Evolutionary conservation across 331 rosid genomes (phyloP).

Genomic region (Stylosanthes scabra): DNA sequence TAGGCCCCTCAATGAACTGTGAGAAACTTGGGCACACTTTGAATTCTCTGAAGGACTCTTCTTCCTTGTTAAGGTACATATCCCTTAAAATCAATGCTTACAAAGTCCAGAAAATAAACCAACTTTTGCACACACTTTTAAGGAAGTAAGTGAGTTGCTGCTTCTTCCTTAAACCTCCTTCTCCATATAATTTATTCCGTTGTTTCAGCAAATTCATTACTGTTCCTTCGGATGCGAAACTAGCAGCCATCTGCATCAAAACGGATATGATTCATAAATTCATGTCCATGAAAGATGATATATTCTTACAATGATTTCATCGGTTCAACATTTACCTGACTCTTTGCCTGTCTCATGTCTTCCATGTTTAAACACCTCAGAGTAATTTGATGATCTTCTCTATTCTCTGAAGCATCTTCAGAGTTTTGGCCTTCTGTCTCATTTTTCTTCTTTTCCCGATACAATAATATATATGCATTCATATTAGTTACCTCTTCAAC

Average conservation of each 20-base stretch:
- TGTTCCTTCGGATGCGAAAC: slow-evolving; percentile 92
- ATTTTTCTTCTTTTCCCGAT: slow-evolving; percentile 72
- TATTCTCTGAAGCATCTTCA: slow-evolving; percentile 52
- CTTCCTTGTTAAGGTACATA: slow-evolving; percentile 32
- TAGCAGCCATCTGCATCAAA: slow-evolving; percentile 76
- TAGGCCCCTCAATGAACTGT: too few species aligned
- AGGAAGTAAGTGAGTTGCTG: slow-evolving; percentile 93
- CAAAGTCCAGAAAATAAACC: slow-evolving; percentile 33
- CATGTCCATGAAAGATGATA: background rate
- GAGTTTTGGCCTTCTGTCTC: slow-evolving; percentile 56
- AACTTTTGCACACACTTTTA: slow-evolving; percentile 40
- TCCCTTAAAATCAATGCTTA: slow-evolving; percentile 29
- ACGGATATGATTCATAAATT: slow-evolving; percentile 18
- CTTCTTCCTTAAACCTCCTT: slow-evolving; percentile 97
- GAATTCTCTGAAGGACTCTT: slow-evolving; percentile 32
- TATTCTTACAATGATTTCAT: background rate
- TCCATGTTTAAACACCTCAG: slow-evolving; percentile 82
- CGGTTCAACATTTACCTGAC: slow-evolving; percentile 58
- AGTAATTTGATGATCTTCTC: slow-evolving; percentile 61
- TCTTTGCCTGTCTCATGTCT: slow-evolving; percentile 89
- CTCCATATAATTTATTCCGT: slow-evolving; percentile 93
- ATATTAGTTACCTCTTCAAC: slow-evolving; percentile 12
- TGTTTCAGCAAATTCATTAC: slow-evolving; percentile 88
- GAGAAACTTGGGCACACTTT: slow-evolving; percentile 13
- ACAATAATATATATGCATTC: background rate